Evolutionary conservation across 1,284 basidiomycete species (phyloP).

Genomic region (Calocybe gambosa): DNA sequence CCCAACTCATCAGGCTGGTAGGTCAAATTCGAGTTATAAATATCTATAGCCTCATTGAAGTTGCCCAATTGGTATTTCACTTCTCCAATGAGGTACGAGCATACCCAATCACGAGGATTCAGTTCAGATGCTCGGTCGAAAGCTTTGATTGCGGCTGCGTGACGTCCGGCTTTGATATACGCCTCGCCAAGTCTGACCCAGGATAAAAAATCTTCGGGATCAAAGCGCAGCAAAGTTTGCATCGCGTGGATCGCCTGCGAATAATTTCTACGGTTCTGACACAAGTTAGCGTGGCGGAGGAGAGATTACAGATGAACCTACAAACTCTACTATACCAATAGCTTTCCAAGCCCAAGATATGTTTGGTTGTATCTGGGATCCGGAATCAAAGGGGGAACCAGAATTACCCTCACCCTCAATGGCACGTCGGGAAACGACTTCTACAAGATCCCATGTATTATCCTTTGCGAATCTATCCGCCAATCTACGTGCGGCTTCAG

Average conservation of each 20-base stretch:
- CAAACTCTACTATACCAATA: conserved; percentile 88
- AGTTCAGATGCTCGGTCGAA: conserved; percentile 72
- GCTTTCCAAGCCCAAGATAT: conserved; percentile 99
- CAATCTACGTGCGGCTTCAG: conserved; percentile 77
- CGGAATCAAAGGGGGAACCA: conserved; percentile 38
- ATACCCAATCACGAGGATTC: conserved; percentile 76
- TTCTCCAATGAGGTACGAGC: conserved; percentile 79
- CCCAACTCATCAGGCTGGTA: conserved; percentile 62
- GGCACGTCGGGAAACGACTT: conserved; percentile 85
- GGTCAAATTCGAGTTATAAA: conserved; percentile 57
- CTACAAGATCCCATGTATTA: conserved; percentile 93
- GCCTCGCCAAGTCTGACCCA: conserved; percentile 94
- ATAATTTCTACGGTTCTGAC: conserved; percentile 71
- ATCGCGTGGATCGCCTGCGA: conserved; percentile 78
- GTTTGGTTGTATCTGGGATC: conserved; percentile 43
- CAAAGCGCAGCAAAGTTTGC: conserved; percentile 83
- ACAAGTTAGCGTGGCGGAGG: conserved; percentile 2
- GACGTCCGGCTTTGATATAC: conserved; percentile 83
- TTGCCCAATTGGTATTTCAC: conserved; percentile 80
- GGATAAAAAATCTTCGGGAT: conserved; percentile 69
- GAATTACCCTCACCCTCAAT: conserved; percentile 89
- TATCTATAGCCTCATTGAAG: conserved; percentile 67
- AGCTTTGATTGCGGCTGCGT: conserved; percentile 87
- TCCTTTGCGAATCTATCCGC: conserved; percentile 91
- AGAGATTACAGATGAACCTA: conserved; percentile 32